Percentiles rank a stretch among this genome's conserved stretches.
phyloP scores from a whole-genome alignment of 345 rosid species.

The Ceriops zippeliana region DNA sequence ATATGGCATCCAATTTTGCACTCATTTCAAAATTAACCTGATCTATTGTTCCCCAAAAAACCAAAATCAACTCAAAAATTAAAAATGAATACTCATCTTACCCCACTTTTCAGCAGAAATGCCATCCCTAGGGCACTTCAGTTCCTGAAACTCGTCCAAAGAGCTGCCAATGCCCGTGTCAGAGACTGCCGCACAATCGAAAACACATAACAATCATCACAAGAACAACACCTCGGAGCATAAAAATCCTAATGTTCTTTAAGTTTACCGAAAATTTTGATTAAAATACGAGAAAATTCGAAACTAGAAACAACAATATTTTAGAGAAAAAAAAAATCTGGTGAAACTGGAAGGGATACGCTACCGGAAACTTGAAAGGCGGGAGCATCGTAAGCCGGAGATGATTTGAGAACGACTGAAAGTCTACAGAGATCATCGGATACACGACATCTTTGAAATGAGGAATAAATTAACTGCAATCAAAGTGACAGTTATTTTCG shows the following conservation, averaged over 20 bases:
- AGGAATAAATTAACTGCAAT: constrained; percentile 60
- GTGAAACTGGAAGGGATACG: background rate
- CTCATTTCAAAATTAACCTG: no score
- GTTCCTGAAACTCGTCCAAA: constrained; percentile 56
- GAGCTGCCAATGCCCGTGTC: constrained; percentile 71
- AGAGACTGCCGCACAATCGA: constrained; percentile 42
- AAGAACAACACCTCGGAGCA: no score
- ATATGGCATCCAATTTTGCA: no score
- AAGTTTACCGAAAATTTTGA: no score
- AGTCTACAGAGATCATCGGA: constrained; percentile 63
- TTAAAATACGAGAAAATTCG: no score
- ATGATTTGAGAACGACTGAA: constrained; percentile 49
- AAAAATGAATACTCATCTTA: background rate
- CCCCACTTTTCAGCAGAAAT: constrained; percentile 51
- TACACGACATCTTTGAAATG: constrained; percentile 73
- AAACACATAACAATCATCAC: background rate
- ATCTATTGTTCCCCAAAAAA: background rate
- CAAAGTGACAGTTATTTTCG: background rate
- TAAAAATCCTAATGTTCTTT: no score
- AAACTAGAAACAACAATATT: no score
- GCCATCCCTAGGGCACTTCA: constrained; percentile 30
- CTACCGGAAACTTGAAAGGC: constrained; percentile 54
- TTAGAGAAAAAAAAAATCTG: no score
- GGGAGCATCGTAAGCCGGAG: constrained; percentile 28
- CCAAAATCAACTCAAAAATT: background rate